These are phyloP conservation scores for Staphylotrichum tortipilum DNA, from an alignment of 495 filamentous ascomycete species.

Conservation along the genomic window DNA sequence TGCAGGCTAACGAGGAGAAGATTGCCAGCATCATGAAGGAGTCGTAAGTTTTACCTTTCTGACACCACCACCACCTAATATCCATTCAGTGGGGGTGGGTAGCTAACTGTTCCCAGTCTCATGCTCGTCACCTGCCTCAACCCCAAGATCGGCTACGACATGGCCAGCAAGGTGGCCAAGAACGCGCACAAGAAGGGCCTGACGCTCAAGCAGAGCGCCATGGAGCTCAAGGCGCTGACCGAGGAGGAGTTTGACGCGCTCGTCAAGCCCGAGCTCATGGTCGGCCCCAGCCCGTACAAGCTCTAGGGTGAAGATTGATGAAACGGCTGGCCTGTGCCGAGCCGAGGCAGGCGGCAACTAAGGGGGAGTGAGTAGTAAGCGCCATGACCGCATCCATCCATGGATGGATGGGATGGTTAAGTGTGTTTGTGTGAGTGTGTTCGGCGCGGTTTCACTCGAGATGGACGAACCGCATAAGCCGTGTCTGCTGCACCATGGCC, in stretches of 20 bases:
- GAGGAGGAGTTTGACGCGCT: constrained; percentile 85
- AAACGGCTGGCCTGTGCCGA: not conserved
- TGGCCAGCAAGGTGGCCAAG: constrained; percentile 97
- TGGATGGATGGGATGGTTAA: too few species aligned
- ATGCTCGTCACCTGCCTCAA: constrained; percentile 99
- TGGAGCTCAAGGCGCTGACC: constrained; percentile 86
- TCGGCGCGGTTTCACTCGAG: not conserved
- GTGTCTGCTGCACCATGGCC: too few species aligned
- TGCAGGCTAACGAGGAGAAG: constrained; percentile 86
- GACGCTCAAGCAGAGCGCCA: constrained; percentile 84
- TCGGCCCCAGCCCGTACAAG: constrained; percentile 63
- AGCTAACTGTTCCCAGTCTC: constrained; percentile 46
- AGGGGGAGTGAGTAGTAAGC: too few species aligned
- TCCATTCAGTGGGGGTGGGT: too few species aligned
- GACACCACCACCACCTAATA: too few species aligned
- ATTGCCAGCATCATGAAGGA: constrained; percentile 85
- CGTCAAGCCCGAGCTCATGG: constrained; percentile 95
- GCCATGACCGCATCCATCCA: not conserved
- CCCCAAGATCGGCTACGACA: constrained; percentile 97
- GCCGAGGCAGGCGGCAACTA: too few species aligned
- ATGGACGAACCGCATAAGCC: not conserved
- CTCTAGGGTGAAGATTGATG: constrained; percentile 9
- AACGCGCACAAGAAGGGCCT: constrained; percentile 97
- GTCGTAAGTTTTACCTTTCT: constrained; percentile 43
- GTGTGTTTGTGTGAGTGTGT: too few species aligned